Evolutionary conservation across 139 green algal species (phyloP), one percentile per base, ranked within the genome.

Genomic region (Coccomyxa sp.): DNA sequence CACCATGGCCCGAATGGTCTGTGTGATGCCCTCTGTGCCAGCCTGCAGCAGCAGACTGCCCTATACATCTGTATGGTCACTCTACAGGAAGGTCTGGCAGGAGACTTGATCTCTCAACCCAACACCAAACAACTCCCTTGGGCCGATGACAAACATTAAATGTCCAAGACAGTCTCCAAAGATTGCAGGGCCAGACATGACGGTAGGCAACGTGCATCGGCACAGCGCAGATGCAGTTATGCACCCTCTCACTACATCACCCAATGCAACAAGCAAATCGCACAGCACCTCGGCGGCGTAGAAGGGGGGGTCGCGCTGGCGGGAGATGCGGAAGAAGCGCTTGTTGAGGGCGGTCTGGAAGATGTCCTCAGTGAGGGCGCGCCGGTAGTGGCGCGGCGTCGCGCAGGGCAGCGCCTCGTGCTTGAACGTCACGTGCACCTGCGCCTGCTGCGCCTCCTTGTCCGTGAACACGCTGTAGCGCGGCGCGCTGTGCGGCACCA

Each of bases 271-370:
- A 22, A 31, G 50, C 27, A 4, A 18, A 31, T 64, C 50, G 22
- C 18, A 64, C 27, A 31, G 2, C 50, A 64, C 81, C 37, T 75
- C 37, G 8, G 85, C 90, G 14, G 38, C 77, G 68, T 91, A 94
- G 76, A 95, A 94, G 24, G 93, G 91, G 29, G 91, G 91, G 29
- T 91, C 74, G 3, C 22, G 39, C 70, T 80, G 77, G 1, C 93
- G 79, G 74, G 77, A 88, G 6, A 97, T 75, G 78, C 90, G 91
- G 80, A 91, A 96, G 69, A 97, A 82, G 44, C 93, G 85, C 24
- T 88, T 83, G 80, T 94, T 94, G n/a, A 97, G 58, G 27, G 79
- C 83, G 18, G 75, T 72, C 39, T 92, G 80, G 82, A 95, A 94
- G 70, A 95, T 64, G n/a, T 87, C 80, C 8, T 86, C 82, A 72